Evolutionary conservation across 192 early-diverging fungal species (phyloP).

Genomic region (Podila minutissima): DNA sequence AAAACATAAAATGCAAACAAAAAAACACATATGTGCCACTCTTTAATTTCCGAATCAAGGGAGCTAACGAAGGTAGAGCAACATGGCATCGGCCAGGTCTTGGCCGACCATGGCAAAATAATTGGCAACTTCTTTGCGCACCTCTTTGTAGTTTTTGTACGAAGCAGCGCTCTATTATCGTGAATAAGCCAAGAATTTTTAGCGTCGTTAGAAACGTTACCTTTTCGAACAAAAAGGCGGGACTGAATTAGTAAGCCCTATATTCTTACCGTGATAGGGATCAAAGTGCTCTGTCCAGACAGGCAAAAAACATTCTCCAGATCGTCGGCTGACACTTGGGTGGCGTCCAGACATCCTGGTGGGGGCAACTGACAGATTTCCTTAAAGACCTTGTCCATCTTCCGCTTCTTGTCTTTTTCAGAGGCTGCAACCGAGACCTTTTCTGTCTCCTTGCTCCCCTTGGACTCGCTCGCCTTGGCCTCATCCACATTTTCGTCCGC

Average conservation of each 20-base stretch:
- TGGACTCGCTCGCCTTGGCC: background rate
- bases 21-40: background rate
- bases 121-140: slow-evolving; percentile 11
- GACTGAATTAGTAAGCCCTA: background rate
- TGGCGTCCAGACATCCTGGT: slow-evolving; percentile 36
- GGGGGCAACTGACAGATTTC: slow-evolving; percentile 4
- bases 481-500: background rate
- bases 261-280: slow-evolving; percentile 19
- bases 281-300: slow-evolving; percentile 14
- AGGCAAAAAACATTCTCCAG: slow-evolving; percentile 20
- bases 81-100: slow-evolving; percentile 43
- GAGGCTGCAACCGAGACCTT: background rate
- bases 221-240: background rate
- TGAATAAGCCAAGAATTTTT: background rate
- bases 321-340: background rate
- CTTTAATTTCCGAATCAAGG: background rate
- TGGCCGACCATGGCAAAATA: slow-evolving; percentile 40
- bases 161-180: slow-evolving; percentile 13
- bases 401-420: slow-evolving; percentile 7
- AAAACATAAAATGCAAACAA: no score
- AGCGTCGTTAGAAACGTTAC: background rate
- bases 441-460: background rate
- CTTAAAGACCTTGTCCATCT: slow-evolving; percentile 11
- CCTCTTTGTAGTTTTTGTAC: slow-evolving; percentile 9
- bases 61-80: slow-evolving; percentile 19